Conservation (phyloP, 1,284 basidiomycete genomes). For the Macrocystidia cucumis region DNA sequence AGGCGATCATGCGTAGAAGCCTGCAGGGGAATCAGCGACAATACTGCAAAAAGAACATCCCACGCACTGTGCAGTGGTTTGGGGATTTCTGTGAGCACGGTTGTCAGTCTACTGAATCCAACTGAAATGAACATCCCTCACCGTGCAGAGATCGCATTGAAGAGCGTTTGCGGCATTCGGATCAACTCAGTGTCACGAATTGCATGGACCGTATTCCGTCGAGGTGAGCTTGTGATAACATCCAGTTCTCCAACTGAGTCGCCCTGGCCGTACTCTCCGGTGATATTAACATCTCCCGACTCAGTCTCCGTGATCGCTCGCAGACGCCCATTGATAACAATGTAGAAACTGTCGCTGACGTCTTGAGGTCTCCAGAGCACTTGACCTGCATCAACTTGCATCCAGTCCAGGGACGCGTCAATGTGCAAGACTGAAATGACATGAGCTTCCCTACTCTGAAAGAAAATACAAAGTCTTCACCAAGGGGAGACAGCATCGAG, state of each 20-base stretch:
- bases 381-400: constrained; percentile 92
- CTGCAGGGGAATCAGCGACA: constrained; percentile 23
- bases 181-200: constrained; percentile 99
- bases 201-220: constrained; percentile 90
- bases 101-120: constrained; percentile 2
- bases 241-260: constrained; percentile 90
- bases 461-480: constrained; percentile 29
- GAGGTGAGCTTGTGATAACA: constrained; percentile 88
- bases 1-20: constrained; percentile 87
- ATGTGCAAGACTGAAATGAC: constrained; percentile 78
- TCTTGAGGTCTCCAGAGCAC: constrained; percentile 92
- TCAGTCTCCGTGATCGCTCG: constrained; percentile 74
- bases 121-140: constrained; percentile 20
- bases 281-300: constrained; percentile 70
- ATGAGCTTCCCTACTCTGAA: constrained; percentile 5
- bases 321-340: constrained; percentile 96
- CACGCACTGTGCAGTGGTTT: constrained; percentile 87
- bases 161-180: constrained; percentile 93
- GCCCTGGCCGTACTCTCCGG: constrained; percentile 93
- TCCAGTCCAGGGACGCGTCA: constrained; percentile 96
- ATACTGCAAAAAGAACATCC: constrained; percentile 6
- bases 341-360: constrained; percentile 90
- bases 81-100: constrained; percentile 67
- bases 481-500: constrained; percentile 87
- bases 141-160: constrained; percentile 92